Percentiles rank a stretch among this genome's conserved stretches.
phyloP scores from a whole-genome alignment of 805 yeast species.

The Lipomyces kockii region DNA sequence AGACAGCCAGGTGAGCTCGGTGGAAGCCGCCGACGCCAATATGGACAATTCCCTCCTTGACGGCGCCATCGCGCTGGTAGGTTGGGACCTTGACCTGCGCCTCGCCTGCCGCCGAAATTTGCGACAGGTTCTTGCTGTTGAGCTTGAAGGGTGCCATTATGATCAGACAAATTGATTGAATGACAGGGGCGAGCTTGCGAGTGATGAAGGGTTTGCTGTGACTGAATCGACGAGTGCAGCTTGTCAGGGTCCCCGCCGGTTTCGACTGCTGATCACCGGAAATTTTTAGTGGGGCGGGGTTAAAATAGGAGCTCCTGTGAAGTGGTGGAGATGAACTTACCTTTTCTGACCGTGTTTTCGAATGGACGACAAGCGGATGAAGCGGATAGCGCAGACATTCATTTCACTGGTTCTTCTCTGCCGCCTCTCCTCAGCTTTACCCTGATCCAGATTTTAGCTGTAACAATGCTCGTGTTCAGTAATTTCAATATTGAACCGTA shows the following conservation, averaged over 20 bases:
- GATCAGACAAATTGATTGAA: slow-evolving; percentile 4
- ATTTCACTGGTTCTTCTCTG: slow-evolving; percentile 3
- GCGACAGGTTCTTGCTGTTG: slow-evolving; percentile 9
- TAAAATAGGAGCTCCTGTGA: slow-evolving; percentile 3
- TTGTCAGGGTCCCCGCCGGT: slow-evolving; percentile 8
- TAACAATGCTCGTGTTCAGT: slow-evolving; percentile 4
- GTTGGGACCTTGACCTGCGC: slow-evolving; percentile 7
- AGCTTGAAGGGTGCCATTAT: slow-evolving; percentile 8
- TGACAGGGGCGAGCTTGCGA: slow-evolving; percentile 8
- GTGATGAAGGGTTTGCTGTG: slow-evolving; percentile 4
- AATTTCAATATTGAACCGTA: slow-evolving; percentile 1
- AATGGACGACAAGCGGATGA: slow-evolving; percentile 5
- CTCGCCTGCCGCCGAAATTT: slow-evolving; percentile 6
- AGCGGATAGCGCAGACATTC: slow-evolving; percentile 5
- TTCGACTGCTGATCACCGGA: slow-evolving; percentile 7
- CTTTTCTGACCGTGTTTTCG: slow-evolving; percentile 7
- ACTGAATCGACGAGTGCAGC: slow-evolving; percentile 7
- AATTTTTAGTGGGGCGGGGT: neutral
- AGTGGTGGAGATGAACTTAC: slow-evolving; percentile 9
- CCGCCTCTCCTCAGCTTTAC: slow-evolving; percentile 4
- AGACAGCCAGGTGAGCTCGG: slow-evolving; percentile 8
- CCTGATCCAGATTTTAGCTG: slow-evolving; percentile 5
- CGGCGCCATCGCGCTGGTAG: slow-evolving; percentile 10
- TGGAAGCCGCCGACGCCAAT: slow-evolving; percentile 11
- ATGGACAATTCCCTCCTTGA: slow-evolving; percentile 9